Evolutionary conservation across 2,329 filamentous ascomycete species (phyloP), one percentile per base, ranked within the genome.

Genomic region (Hymenoscyphus occultus): DNA sequence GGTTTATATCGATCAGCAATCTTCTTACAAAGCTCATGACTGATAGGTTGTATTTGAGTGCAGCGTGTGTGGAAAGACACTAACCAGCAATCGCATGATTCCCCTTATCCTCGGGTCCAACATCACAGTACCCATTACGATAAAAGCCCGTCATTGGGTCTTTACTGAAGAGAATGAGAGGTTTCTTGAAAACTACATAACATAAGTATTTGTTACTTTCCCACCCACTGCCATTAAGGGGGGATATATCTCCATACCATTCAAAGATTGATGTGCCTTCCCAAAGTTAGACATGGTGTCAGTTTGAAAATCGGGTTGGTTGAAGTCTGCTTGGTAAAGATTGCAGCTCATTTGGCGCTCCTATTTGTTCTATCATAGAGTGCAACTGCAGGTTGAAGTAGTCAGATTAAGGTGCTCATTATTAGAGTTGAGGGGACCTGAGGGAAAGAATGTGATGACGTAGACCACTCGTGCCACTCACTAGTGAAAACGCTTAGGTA

Each of bases 111-210:
- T 79, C 78, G 1, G 77, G 74, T 3, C 82, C 83, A 4, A 83
- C 79, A 51, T 77, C 74, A 76, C 86, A 88, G 75, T 86, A 88
- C 22, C 86, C 86, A 65, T 84, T 85, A 59, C 85, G 82, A 69
- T 84, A 81, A 78, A 82, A 88, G 62, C 86, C 86, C 1, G 86
- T 88, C 72, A 84, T 79, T 9, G 86, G 86, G 59, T 80, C 78
- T 63, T 82, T 83, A 42, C 81, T 84, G 77, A 87, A 85, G 39
- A 84, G 77, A 32, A 81, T 76, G 14, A 88, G 80, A n/a, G 84
- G 85, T 64, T 84, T 81, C 56, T 82, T 82, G 76, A 86, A 81
- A 51, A 87, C 84, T 84, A 70, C 22, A 63, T 56, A 35, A 7
- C 2, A 28, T 28, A 28, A 28, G 28, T 22, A 1, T 31, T n/a